Base-by-base conservation (phyloP, 1,284 basidiomycete genomes). In the Ganoderma lucidum region DNA sequence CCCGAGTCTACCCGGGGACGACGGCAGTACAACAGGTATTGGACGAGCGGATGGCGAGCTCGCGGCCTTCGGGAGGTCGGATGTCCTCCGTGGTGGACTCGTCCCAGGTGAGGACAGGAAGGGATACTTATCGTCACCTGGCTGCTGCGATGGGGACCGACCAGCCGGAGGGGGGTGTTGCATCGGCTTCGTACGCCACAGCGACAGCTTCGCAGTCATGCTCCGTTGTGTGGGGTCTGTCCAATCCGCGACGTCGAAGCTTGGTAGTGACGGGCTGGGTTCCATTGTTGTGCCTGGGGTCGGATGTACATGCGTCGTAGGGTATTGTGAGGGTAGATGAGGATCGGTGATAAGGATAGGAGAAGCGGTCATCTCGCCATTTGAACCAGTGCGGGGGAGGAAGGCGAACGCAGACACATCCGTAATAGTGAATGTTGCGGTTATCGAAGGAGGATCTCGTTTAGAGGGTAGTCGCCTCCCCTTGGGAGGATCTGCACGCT, bases 341-440 rank as follows among this genome's bases (percentile, higher is more conserved):
- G 81, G 84, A 73, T 94, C 93, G 3, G 86, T 88, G 65, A 93
- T 86, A 19, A 94, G 73, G 62, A 94, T 77, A 15, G 93, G 93
- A 28, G 84, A 83, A 23, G 88, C 68, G 84, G 53, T 78, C 66
- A 67, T 76, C 15, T 71, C 68, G 23, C 37, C 45, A 44, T 39
- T n/a, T 6, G 39, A 9, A 72, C 70, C 15, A 14, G 64, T 12
- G 44, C 64, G 28, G 35, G 58, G 35, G 42, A 83, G 77, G 72
- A 89, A 85, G 32, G 80, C 81, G 73, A 91, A 89, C 1, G 85
- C 74, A 30, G 89, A 90, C 5, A 91, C 23, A 44, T 91, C 90
- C 3, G 78, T 74, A 44, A 88, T 75, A 8, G 81, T 78, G 60
- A 87, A 74, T 6, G 71, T 71, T 3, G 71, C 64, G 9, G 70